Base-by-base conservation (phyloP, 2,329 filamentous ascomycete species). In the Penicillium sp. region DNA sequence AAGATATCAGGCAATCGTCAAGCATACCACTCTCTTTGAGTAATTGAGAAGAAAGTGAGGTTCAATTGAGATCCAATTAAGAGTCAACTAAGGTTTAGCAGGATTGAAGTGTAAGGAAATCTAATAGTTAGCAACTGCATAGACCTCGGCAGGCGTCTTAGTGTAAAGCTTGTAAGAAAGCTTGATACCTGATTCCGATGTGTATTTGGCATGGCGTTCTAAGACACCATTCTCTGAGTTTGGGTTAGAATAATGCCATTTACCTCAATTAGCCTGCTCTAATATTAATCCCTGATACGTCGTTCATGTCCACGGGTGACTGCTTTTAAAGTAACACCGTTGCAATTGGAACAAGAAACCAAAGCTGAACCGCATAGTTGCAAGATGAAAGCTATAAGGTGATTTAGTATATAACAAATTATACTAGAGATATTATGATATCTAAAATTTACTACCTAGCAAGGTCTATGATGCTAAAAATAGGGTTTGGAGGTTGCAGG, bases 381-480 rank as follows among this genome's bases (percentile, higher is more conserved):
- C 3, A 28, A 3, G 16, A 42, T 28, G 4, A 17, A 43, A 10
- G 10, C 5, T 28, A 2, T 12, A 28, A 2, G n/a, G 25, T 5
- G 9, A n/a, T 37, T 11, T 12, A n/a, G 16, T 22, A 36, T n/a
- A 4, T 4, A n/a, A n/a, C 14, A 36, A 7, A 36, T 36, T 36
- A 4, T n/a, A n/a, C 26, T 31, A 31, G 30, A 31, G 30, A 12
- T 12, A 10, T 4, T 28, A 28, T 28, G 9, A 28, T 28, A 17
- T 17, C 2, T 6, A 22, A 22, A 3, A 22, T 22, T 22, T 22
- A 2, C 22, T 4, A 22, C 22, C 22, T 22, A 40, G 7, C 17
- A 25, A 14, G 16, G 8, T 75, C 9, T 42, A n/a, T 17, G n/a
- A n/a, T 43, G 12, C 16, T n/a, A 28, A 43, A 12, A 8, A 17